These are phyloP conservation scores for Umbelopsis vinacea DNA, from an alignment of 192 early-diverging fungal species.

Conservation along the genomic window DNA sequence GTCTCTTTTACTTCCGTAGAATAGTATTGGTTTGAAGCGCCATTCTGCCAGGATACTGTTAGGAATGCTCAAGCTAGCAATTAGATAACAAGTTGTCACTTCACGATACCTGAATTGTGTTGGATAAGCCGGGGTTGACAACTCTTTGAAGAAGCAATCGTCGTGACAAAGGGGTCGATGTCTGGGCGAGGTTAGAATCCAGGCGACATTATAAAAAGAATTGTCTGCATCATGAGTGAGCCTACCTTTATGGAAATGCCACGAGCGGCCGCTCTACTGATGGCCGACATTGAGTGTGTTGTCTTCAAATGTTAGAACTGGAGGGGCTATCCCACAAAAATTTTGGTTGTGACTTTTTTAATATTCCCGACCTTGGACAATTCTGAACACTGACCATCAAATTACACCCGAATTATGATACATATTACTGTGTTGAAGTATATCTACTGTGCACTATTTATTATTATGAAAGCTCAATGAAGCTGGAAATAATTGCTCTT, in stretches of 20 bases:
- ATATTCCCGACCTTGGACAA: not conserved
- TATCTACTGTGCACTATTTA: too few species aligned
- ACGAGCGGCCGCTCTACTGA: constrained; percentile 4
- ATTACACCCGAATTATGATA: too few species aligned
- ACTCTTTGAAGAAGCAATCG: not conserved
- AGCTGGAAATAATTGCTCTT: too few species aligned
- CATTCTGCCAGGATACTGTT: not conserved
- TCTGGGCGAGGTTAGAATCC: not conserved
- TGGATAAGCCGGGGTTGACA: not conserved
- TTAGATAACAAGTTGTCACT: not conserved
- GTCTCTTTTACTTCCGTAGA: not conserved
- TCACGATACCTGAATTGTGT: not conserved
- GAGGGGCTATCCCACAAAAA: not conserved
- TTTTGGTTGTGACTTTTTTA: not conserved
- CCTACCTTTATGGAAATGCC: not conserved
- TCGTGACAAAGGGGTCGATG: not conserved
- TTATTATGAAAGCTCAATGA: too few species aligned
- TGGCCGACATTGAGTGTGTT: not conserved
- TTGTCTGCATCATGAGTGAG: not conserved
- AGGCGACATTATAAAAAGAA: not conserved
- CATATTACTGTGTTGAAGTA: too few species aligned
- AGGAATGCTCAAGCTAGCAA: not conserved
- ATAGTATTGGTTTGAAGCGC: not conserved
- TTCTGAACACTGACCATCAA: too few species aligned
- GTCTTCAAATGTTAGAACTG: not conserved